Evolutionary conservation across 2,329 filamentous ascomycete genomes (phyloP).

Genomic region (Calonectria honghensis): DNA sequence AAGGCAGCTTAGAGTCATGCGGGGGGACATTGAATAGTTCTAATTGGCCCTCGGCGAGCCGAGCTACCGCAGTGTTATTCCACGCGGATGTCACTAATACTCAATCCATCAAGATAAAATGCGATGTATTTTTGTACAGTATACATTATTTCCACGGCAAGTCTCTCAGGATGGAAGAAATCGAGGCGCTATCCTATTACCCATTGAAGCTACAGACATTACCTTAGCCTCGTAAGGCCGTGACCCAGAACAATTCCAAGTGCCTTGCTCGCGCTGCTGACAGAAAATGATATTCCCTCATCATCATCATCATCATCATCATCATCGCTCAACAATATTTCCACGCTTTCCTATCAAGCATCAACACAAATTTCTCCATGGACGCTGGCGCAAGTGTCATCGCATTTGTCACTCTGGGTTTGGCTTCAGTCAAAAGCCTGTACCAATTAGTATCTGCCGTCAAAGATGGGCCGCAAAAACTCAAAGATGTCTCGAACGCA

Average conservation of each 20-base stretch:
- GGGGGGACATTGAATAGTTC: background rate
- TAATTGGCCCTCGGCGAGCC: background rate
- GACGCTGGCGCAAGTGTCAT: background rate
- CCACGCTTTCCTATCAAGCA: background rate
- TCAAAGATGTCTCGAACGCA: background rate
- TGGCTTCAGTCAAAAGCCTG: background rate
- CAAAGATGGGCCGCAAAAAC: background rate
- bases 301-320: background rate
- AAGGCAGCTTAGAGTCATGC: background rate
- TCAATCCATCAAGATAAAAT: background rate
- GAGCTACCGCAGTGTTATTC: background rate
- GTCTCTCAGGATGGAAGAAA: background rate
- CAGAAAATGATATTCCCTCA: background rate
- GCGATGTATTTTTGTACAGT: background rate
- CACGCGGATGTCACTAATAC: background rate
- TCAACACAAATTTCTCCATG: background rate
- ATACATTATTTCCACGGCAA: background rate
- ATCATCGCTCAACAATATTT: background rate
- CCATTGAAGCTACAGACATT: background rate
- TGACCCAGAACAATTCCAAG: background rate
- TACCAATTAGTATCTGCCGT: background rate
- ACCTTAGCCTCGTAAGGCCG: background rate
- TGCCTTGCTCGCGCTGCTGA: background rate
- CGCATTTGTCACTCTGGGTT: background rate
- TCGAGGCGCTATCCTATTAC: background rate